Evolutionary conservation across 2,329 filamentous ascomycete genomes (phyloP), one percentile per base, ranked within the genome.

Genomic region (Penicillium sp.): DNA sequence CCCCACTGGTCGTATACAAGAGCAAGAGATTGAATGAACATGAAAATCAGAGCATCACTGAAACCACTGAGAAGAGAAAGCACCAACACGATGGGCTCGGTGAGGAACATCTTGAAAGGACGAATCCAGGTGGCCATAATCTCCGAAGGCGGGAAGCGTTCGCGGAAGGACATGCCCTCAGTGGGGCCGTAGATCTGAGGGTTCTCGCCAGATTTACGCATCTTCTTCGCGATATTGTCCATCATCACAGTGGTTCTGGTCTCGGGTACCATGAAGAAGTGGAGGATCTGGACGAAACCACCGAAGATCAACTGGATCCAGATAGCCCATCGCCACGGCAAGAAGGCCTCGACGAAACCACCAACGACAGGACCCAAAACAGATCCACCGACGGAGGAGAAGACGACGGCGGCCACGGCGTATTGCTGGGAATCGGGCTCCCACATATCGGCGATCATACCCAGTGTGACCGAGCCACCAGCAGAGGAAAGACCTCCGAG

Each of bases 241-340:
- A 95, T 86, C 77, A 94, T 81, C 56, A 92, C 83, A 4, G 87
- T 90, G 0, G 85, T 83, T 48, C 90, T 81, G 0, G 90, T 94
- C 72, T 94, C 90, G 1, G 89, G 89, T 1, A 94, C 90, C 7
- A 84, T 78, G 54, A 88, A 66, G 46, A 88, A 76, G 67, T 92
- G 88, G 4, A 89, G 65, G 4, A 83, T 16, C 67, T 92, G 89
- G 3, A 90, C 83, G 32, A 83, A 79, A 8, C 75, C 87, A 16
- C 90, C 89, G 49, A 93, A 85, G 61, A 92, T 91, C 58, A 93
- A 82, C 72, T 92, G 89, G 55, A 93, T 88, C 90, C 90, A 94
- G 69, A 93, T 92, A 50, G 81, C 84, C 88, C 88, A 92, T 60
- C 82, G 81, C 89, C 89, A 94, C 24, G 75, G 68, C 0, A 89